Evolutionary conservation across 768 basidiomycete genomes (phyloP).

Genomic region (Lactarius psammicola): DNA sequence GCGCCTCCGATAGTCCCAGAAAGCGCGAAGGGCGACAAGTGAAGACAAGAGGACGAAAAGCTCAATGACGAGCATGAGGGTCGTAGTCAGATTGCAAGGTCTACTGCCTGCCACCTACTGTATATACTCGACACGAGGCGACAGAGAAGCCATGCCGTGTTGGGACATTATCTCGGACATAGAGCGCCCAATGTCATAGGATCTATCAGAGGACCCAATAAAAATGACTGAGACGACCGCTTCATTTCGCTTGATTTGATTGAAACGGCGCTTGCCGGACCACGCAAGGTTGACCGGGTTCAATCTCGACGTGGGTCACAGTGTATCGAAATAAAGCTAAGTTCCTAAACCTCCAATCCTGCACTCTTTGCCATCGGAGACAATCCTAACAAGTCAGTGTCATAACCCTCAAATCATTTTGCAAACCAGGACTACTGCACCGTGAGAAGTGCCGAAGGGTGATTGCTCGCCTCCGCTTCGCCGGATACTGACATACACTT

Average conservation of each 20-base stretch:
- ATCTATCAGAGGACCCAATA: too few species aligned
- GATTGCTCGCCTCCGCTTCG: background rate
- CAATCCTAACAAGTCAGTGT: background rate
- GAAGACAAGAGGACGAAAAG: background rate
- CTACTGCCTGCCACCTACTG: too few species aligned
- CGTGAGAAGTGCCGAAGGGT: background rate
- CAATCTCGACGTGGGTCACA: too few species aligned
- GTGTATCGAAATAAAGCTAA: too few species aligned
- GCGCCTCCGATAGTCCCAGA: conserved; percentile 8
- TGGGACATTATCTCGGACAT: too few species aligned
- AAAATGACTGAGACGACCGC: too few species aligned
- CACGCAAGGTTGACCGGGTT: too few species aligned
- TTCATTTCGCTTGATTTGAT: too few species aligned
- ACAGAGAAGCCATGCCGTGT: background rate
- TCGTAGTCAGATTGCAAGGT: background rate
- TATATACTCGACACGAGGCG: background rate
- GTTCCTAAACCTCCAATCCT: background rate
- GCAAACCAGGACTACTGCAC: conserved; percentile 2
- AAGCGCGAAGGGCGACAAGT: background rate
- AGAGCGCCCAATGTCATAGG: too few species aligned
- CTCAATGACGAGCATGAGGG: background rate
- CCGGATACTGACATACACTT: conserved; percentile 20
- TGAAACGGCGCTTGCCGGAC: too few species aligned
- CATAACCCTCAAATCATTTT: background rate
- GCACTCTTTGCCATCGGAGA: background rate